A percentile compares a stretch with the other conserved stretches of the same genome.
Evolutionary conservation across 2,329 filamentous ascomycete genomes (phyloP).

Genomic region (Neonectria ditissima): DNA sequence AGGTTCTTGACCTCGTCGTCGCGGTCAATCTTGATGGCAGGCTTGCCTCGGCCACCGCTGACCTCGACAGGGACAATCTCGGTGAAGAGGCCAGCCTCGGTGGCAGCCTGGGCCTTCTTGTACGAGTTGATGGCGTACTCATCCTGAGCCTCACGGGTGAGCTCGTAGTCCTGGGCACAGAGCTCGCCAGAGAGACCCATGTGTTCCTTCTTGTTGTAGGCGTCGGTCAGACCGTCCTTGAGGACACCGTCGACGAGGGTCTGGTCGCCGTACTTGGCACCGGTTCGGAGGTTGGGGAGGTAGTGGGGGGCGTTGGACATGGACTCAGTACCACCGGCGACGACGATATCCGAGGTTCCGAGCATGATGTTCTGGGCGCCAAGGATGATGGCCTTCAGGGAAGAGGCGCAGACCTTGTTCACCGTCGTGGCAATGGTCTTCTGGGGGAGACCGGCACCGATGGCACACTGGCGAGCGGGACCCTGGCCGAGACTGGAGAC

Average conservation of each 20-base stretch:
- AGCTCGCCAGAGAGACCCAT: constrained; percentile 96
- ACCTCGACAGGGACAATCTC: constrained; percentile 95
- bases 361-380: constrained; percentile 98
- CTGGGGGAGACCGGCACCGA: constrained; percentile 86
- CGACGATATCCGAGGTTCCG: constrained; percentile 90
- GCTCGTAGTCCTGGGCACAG: constrained; percentile 84
- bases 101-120: constrained; percentile 90
- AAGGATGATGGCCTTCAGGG: constrained; percentile 92
- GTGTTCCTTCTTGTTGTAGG: constrained; percentile 94
- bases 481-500: constrained; percentile 86
- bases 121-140: constrained; percentile 96
- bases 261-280: constrained; percentile 95
- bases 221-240: constrained; percentile 94
- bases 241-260: constrained; percentile 89
- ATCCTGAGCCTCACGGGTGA: constrained; percentile 89
- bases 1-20: constrained; percentile 98
- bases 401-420: constrained; percentile 99
- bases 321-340: constrained; percentile 95
- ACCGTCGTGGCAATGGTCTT: constrained; percentile 88
- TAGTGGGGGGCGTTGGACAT: constrained; percentile 99
- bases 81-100: constrained; percentile 82
- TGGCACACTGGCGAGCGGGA: constrained; percentile 92
- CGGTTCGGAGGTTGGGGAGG: constrained; percentile 85
- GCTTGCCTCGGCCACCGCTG: constrained; percentile 90
- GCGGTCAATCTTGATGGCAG: constrained; percentile 79